phyloP scores from a whole-genome alignment of 1,284 basidiomycete genomes.

The Malassezia obtusa region DNA sequence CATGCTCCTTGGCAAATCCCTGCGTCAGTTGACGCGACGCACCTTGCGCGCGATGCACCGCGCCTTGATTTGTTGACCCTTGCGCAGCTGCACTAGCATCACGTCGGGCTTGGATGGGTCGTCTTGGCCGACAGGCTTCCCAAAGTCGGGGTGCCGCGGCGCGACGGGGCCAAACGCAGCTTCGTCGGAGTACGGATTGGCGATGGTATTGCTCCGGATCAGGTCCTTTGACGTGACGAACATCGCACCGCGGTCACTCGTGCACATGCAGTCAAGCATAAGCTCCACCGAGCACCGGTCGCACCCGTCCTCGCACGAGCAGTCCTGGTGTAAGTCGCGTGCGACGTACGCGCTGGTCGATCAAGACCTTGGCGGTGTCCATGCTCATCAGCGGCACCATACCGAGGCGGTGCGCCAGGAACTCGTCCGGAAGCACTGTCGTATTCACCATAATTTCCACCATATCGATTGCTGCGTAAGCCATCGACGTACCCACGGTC shows the following conservation, averaged over 20 bases:
- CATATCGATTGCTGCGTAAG: constrained; percentile 70
- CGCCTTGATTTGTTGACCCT: constrained; percentile 81
- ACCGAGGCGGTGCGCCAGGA: constrained; percentile 88
- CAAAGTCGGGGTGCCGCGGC: constrained; percentile 58
- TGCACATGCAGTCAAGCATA: constrained; percentile 62
- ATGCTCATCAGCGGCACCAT: constrained; percentile 78
- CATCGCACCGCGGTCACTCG: constrained; percentile 55
- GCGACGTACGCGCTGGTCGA: constrained; percentile 38
- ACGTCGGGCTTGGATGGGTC: constrained; percentile 51
- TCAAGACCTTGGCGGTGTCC: constrained; percentile 33
- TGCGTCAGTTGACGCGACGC: constrained; percentile 48
- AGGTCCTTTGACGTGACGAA: constrained; percentile 61
- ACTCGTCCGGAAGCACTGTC: constrained; percentile 89
- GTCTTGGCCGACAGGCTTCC: constrained; percentile 70
- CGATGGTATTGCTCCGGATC: constrained; percentile 32
- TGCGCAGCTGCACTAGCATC: constrained; percentile 80
- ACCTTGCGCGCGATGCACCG: constrained; percentile 89
- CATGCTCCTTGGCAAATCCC: constrained; percentile 97
- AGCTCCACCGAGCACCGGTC: constrained; percentile 70
- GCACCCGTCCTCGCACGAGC: constrained; percentile 68
- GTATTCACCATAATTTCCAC: constrained; percentile 88
- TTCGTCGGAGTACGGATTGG: constrained; percentile 30
- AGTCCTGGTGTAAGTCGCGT: constrained; percentile 57
- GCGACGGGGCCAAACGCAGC: constrained; percentile 24
- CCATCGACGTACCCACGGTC: constrained; percentile 26